Base-by-base conservation (phyloP, 129 eudicot genomes). In the Pseudognaphalium luteoalbum region DNA sequence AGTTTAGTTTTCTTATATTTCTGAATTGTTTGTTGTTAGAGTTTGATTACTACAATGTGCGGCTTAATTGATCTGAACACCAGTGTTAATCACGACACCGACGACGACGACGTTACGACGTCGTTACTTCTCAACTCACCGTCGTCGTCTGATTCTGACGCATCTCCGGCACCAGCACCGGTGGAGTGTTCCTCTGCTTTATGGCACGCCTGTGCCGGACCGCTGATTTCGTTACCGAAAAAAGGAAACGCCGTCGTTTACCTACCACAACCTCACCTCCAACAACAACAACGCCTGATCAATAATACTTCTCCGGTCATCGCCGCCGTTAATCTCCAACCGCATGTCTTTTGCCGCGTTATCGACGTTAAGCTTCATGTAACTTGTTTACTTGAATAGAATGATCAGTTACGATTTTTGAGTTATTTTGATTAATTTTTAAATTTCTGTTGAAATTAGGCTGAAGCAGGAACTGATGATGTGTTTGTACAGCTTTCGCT, bases 131-230 rank as follows among this genome's bases (percentile, higher is more conserved):
- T 70, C 16, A 76, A 54, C 63, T 72, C 90, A 29, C 66, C 88
- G 10, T 67, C 86, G 0, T 79, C 88, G 25, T 82, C 91, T 30
- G 76, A 83, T 54, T 70, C 82, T 8, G 68, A 68, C 57, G 80
- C 79, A 39, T 77, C 79, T 74, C 72, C 76, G 69, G 4, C 52
- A 65, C 5, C 80, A 28, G 34, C 25, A 10, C 29, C 35, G 30
- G 77, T 86, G 41, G 68, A 70, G 68, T 90, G 87, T 17, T 74
- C 85, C 90, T 72, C 75, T 90, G 98, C 90, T 85, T 84, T 92
- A 7, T 92, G 96, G 98, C 98, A 92, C 75, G 98, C 98, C 4
- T 92, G 98, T 83, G 96, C 98, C 0, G 98, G 98, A 1, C 95
- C 95, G 37, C 17, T 82, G 70, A 82, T 85, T 76, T 92, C 91